phyloP scores from a whole-genome alignment of 345 rosid species.

The Theobroma cacao region DNA sequence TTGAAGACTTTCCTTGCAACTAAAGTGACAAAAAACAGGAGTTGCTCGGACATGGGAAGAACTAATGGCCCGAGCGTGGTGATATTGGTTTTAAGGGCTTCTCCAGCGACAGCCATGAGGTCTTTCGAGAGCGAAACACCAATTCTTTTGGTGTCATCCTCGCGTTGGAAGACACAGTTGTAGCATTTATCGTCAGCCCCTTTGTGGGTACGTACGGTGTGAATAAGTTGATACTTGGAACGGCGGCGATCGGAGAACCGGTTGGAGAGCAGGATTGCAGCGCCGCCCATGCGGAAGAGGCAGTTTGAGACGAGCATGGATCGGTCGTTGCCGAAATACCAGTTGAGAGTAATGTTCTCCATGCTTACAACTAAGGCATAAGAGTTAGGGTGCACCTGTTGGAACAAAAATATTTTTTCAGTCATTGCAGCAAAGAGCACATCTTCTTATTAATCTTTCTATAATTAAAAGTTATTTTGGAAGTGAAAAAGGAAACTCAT shows the following conservation, averaged over 20 bases:
- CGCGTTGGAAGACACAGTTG: constrained; percentile 75
- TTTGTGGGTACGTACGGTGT: constrained; percentile 92
- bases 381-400: constrained; percentile 79
- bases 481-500: too few species aligned
- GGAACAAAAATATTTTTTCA: neutral
- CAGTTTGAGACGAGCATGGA: constrained; percentile 94
- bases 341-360: constrained; percentile 82
- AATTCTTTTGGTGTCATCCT: constrained; percentile 51
- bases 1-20: constrained; percentile 69
- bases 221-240: constrained; percentile 85
- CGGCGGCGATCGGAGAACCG: constrained; percentile 64
- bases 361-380: constrained; percentile 90
- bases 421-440: neutral
- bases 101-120: constrained; percentile 94
- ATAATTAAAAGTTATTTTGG: too few species aligned
- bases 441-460: neutral
- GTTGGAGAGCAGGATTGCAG: constrained; percentile 87
- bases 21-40: constrained; percentile 61
- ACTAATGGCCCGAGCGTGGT: constrained; percentile 90
- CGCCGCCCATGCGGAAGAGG: constrained; percentile 95
- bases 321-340: constrained; percentile 92
- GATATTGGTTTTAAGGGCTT: constrained; percentile 86
- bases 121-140: constrained; percentile 88
- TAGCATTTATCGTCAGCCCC: constrained; percentile 79
- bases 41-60: constrained; percentile 89